Evolutionary conservation across 148 eudicot species (phyloP).

Genomic region (Arctostaphylos glauca): DNA sequence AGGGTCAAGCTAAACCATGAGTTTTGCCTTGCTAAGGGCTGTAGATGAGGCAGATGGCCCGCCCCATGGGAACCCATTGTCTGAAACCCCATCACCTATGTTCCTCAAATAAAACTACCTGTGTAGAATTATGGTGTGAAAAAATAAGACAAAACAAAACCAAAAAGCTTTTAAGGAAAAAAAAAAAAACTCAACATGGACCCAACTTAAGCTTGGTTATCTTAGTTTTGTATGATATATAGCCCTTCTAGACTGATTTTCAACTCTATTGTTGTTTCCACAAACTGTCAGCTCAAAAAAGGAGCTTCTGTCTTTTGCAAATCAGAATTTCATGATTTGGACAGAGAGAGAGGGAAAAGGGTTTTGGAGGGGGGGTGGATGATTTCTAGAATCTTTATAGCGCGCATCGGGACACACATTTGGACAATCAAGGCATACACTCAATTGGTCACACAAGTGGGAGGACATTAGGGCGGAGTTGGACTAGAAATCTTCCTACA

Average conservation of each 20-base stretch:
- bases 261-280: neutral
- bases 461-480: neutral
- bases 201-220: neutral
- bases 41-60: slow-evolving; percentile 36
- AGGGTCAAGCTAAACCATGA: slow-evolving; percentile 55
- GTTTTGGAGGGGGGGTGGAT: too few species aligned
- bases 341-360: neutral
- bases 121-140: neutral
- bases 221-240: neutral
- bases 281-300: neutral
- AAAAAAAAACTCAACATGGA: neutral
- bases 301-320: neutral
- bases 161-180: neutral
- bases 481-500: neutral
- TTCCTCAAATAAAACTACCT: slow-evolving; percentile 14
- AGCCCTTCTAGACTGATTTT: neutral
- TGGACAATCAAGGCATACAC: neutral
- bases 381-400: neutral
- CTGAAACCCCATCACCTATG: slow-evolving; percentile 36
- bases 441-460: neutral
- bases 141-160: neutral
- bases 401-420: neutral
- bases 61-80: slow-evolving; percentile 47
- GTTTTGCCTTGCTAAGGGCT: slow-evolving; percentile 39
- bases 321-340: neutral